These are phyloP conservation scores for Trichoderma breve DNA, from an alignment of 2,329 filamentous ascomycete species.

Conservation along the genomic window DNA sequence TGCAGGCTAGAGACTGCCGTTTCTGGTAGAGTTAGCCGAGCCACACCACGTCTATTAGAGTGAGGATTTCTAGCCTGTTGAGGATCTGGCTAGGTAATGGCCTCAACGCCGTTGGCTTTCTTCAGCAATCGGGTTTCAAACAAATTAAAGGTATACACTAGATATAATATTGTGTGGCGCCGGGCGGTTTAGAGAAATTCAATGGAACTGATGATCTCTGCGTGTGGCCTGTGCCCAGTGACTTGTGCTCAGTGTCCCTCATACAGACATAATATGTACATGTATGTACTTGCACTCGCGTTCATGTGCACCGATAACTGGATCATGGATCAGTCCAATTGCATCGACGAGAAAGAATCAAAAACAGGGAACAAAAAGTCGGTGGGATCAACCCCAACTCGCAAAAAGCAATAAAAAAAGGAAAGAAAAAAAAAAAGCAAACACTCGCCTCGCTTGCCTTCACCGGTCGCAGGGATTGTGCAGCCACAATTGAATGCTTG, in stretches of 20 bases:
- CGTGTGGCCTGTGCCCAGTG: not conserved
- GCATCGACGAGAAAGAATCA: not conserved
- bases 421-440: not conserved
- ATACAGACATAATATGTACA: not conserved
- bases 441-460: constrained; percentile 7
- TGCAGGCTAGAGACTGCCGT: not conserved
- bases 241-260: not conserved
- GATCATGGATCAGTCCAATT: not conserved
- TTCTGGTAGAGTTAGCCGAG: constrained; percentile 10
- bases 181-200: not conserved
- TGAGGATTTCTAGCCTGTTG: not conserved
- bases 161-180: not conserved
- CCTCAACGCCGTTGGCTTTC: not conserved
- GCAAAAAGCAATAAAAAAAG: not conserved
- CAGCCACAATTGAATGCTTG: not conserved
- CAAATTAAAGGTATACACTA: not conserved
- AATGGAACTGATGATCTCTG: not conserved
- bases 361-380: not conserved
- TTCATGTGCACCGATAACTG: not conserved
- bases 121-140: not conserved
- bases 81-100: not conserved
- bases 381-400: not conserved
- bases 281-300: not conserved
- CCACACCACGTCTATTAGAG: not conserved
- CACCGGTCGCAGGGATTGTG: constrained; percentile 16